Base-by-base conservation (phyloP, 805 yeast species). In the Yarrowia sp. region DNA sequence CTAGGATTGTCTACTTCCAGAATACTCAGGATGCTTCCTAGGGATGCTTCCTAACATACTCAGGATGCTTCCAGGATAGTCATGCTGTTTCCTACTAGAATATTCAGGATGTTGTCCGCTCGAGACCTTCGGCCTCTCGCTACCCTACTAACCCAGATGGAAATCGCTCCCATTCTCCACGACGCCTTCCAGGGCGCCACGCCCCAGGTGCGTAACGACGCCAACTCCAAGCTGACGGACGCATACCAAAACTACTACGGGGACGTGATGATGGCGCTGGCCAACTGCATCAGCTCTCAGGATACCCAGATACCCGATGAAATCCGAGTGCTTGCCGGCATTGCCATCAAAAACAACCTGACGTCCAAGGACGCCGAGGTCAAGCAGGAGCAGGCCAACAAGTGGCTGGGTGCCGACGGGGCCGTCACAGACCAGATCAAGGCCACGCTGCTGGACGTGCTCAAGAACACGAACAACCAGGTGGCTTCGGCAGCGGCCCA, bases 401-500 rank as follows among this genome's bases (percentile, higher is more conserved):
- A 94, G 65, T 93, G 98, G 97, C 72, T 85, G 36, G 71, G 78
- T 24, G 72, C 90, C 63, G 88, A 83, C 62, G 71, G 69, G 2
- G 78, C 75, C 5, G 77, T 82, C 29, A 89, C 84, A 73, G 70
- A 75, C 8, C 82, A 83, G 65, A 86, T 93, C 71, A 91, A 90
- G 76, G 78, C 80, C 7, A 64, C 66, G 6, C 81, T 90, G 0
- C 73, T 93, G 55, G 75, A 76, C 44, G 83, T 92, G 2, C 81
- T 94, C 62, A 72, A 86, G 62, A 80, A 88, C 16, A 72, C 77
- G n/a, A 83, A 84, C 68, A 88, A 83, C 66, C 82, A 90, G 69
- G 97, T 93, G 62, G 94, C 96, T 31, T 84, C 85, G 63, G 81
- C 96, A 27, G 87, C 93, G 24, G 97, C 99, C 22, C 97, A 93